Conservation (phyloP, 2,329 filamentous ascomycete genomes). For the Orbilia blumenaviensis region DNA sequence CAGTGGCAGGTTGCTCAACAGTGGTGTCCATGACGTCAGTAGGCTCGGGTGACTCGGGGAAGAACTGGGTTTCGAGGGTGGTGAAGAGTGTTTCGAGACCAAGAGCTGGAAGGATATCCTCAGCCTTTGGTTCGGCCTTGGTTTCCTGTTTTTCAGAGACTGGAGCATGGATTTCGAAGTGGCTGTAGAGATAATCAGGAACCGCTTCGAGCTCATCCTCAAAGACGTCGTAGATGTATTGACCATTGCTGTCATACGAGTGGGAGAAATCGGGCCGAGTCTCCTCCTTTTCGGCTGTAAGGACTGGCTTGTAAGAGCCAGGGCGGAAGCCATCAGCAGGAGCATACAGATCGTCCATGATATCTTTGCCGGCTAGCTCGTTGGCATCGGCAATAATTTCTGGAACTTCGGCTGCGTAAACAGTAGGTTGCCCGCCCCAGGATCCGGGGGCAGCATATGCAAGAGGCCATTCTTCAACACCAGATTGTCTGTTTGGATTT, state of each 20-base stretch:
- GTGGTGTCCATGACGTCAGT: constrained; percentile 18
- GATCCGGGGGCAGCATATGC: constrained; percentile 55
- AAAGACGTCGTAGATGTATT: constrained; percentile 51
- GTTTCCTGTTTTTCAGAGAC: constrained; percentile 43
- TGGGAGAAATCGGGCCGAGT: constrained; percentile 39
- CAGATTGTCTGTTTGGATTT: constrained; percentile 55
- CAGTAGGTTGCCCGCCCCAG: constrained; percentile 42
- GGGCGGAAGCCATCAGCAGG: constrained; percentile 50
- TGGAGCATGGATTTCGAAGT: constrained; percentile 51
- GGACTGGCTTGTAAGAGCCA: constrained; percentile 39
- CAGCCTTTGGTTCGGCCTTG: constrained; percentile 34
- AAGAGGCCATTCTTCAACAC: constrained; percentile 57
- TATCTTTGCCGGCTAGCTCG: constrained; percentile 45
- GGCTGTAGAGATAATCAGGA: constrained; percentile 47
- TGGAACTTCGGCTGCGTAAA: constrained; percentile 42
- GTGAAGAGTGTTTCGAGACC: constrained; percentile 48
- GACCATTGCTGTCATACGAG: constrained; percentile 51
- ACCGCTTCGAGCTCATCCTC: constrained; percentile 50
- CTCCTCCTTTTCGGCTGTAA: constrained; percentile 47
- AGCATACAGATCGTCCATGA: constrained; percentile 46
- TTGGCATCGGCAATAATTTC: constrained; percentile 47
- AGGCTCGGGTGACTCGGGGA: constrained; percentile 33
- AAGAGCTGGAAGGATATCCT: constrained; percentile 43
- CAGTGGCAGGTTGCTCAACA: constrained; percentile 23
- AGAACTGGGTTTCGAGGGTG: constrained; percentile 47